phyloP scores from a whole-genome alignment of 1,139 yeast genomes.

The Blastobotrys capitulatus region DNA sequence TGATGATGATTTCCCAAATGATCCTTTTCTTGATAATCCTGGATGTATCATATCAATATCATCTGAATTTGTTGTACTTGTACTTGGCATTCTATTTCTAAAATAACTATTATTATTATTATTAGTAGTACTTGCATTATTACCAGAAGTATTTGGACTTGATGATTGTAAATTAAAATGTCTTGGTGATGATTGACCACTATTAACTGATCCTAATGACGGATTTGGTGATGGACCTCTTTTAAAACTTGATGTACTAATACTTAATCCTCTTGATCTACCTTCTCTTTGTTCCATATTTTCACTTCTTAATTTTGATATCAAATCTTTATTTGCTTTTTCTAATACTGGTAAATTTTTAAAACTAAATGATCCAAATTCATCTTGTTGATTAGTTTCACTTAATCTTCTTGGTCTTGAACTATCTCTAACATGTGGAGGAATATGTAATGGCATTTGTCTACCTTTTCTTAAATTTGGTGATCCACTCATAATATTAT shows the following conservation, averaged over 20 bases:
- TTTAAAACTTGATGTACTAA: slow-evolving; percentile 15
- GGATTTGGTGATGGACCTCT: slow-evolving; percentile 9
- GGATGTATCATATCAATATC: background rate
- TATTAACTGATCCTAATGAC: slow-evolving; percentile 3
- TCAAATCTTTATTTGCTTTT: slow-evolving; percentile 89
- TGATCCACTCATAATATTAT: slow-evolving; percentile 13
- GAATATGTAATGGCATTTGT: slow-evolving; percentile 43
- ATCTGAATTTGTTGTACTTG: slow-evolving; percentile 1
- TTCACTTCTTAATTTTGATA: slow-evolving; percentile 77
- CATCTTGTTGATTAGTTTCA: slow-evolving; percentile 49
- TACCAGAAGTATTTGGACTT: too few relatives aligned
- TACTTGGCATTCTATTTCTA: background rate
- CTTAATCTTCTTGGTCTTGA: slow-evolving; percentile 58
- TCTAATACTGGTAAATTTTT: slow-evolving; percentile 86
- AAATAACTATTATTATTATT: background rate
- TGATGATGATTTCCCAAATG: background rate
- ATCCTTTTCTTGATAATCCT: background rate
- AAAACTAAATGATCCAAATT: slow-evolving; percentile 91
- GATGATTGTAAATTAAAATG: background rate
- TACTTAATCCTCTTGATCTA: slow-evolving; percentile 26
- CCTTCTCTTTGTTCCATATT: slow-evolving; percentile 46
- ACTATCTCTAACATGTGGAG: slow-evolving; percentile 56
- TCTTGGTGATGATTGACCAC: slow-evolving; percentile 12
- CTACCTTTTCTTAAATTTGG: slow-evolving; percentile 13
- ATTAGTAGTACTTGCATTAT: too few relatives aligned